A percentile compares a stretch with the other conserved stretches of the same genome.
phyloP scores from a whole-genome alignment of 108 stramenopile genomes.

The Licmophora abbreviata region DNA sequence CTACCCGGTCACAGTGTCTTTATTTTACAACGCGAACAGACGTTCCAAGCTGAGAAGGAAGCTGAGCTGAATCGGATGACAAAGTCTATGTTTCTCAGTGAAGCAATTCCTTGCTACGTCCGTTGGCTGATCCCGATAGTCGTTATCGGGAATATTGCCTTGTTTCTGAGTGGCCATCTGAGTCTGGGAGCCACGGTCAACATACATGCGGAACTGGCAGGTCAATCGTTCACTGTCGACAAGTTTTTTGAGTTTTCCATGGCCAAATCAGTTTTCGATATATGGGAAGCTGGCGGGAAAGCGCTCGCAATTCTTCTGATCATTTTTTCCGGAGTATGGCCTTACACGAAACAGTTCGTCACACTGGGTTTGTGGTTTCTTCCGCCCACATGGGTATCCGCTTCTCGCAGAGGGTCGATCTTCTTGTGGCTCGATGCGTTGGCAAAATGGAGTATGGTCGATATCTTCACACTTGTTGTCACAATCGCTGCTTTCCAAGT shows the following conservation, averaged over 20 bases:
- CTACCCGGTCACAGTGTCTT: conserved; percentile 17
- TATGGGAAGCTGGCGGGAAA: conserved; percentile 58
- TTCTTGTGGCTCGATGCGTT: conserved; percentile 67
- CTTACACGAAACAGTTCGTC: conserved; percentile 66
- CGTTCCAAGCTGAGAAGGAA: conserved; percentile 16
- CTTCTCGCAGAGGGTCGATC: conserved; percentile 42
- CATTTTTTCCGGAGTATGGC: conserved; percentile 75
- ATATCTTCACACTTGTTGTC: conserved; percentile 69
- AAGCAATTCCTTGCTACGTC: conserved; percentile 32
- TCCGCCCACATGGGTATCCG: conserved; percentile 36
- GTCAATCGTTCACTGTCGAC: conserved; percentile 34
- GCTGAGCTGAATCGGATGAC: conserved; percentile 36
- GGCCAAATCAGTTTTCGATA: conserved; percentile 57
- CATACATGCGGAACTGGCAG: conserved; percentile 46
- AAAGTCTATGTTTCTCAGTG: conserved; percentile 37
- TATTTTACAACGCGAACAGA: conserved; percentile 10
- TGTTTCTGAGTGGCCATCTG: conserved; percentile 71
- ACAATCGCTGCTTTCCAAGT: conserved; percentile 62
- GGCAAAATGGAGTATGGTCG: conserved; percentile 56
- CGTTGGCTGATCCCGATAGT: conserved; percentile 45
- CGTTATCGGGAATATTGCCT: conserved; percentile 60
- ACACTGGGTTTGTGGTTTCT: conserved; percentile 64
- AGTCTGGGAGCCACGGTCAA: conserved; percentile 64
- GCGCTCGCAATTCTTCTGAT: conserved; percentile 58
- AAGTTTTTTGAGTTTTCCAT: conserved; percentile 67